These are phyloP conservation scores for Jatropha curcas DNA, from an alignment of 345 rosid species.

Conservation along the genomic window DNA sequence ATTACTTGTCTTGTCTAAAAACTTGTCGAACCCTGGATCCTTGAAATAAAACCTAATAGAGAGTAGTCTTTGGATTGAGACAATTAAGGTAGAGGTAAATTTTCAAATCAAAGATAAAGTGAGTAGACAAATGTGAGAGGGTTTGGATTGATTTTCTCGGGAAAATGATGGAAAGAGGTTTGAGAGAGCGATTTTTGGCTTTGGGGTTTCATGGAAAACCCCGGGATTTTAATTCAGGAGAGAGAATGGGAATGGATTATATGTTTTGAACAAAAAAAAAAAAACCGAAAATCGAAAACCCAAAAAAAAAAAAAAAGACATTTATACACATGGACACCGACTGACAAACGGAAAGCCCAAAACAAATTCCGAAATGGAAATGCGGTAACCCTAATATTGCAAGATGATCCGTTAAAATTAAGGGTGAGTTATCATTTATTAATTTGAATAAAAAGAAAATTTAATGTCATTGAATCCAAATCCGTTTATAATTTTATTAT, in stretches of 20 bases:
- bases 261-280: background rate
- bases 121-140: background rate
- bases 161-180: constrained; percentile 4
- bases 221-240: background rate
- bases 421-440: too few relatives aligned
- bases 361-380: too few relatives aligned
- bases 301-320: too few relatives aligned
- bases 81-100: background rate
- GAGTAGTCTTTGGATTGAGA: too few relatives aligned
- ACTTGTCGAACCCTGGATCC: background rate
- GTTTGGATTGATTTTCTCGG: constrained; percentile 3
- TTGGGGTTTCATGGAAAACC: constrained; percentile 11
- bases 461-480: too few relatives aligned
- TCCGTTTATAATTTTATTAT: too few relatives aligned
- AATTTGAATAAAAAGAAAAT: too few relatives aligned
- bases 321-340: too few relatives aligned
- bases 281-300: background rate
- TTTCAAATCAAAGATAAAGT: background rate
- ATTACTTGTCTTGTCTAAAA: background rate
- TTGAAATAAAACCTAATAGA: background rate
- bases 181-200: background rate
- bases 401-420: too few relatives aligned
- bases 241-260: background rate
- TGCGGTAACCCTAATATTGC: too few relatives aligned
- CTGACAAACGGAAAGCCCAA: too few relatives aligned